Evolutionary conservation across 192 early-diverging fungal genomes (phyloP).

Genomic region (Polychytrium aggregatum): DNA sequence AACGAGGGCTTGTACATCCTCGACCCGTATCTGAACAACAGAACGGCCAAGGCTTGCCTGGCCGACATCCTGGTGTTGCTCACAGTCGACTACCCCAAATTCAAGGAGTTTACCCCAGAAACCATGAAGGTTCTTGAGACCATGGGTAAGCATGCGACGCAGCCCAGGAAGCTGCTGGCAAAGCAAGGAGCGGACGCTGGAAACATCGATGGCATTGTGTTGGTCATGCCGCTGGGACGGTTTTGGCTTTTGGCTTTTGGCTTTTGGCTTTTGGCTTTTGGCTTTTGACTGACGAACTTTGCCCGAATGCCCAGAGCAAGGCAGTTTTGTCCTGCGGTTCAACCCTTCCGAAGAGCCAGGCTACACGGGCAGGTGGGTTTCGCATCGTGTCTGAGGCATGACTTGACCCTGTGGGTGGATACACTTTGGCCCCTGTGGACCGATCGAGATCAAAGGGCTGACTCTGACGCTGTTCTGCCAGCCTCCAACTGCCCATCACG

Average conservation of each 20-base stretch:
- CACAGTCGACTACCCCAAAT: slow-evolving; percentile 29
- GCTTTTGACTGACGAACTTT: no score
- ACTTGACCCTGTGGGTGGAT: no score
- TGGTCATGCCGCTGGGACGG: no score
- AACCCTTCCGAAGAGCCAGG: slow-evolving; percentile 16
- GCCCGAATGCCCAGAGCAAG: slow-evolving; percentile 16
- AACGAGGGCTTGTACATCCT: slow-evolving; percentile 32
- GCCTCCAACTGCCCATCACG: slow-evolving; percentile 13
- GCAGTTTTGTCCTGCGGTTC: slow-evolving; percentile 33
- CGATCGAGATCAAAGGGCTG: not conserved
- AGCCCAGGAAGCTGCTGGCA: no score
- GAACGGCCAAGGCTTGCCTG: slow-evolving; percentile 6
- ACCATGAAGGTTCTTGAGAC: slow-evolving; percentile 5
- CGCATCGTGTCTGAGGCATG: no score
- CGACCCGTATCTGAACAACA: slow-evolving; percentile 17
- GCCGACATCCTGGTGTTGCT: slow-evolving; percentile 22
- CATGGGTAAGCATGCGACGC: no score
- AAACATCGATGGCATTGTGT: no score
- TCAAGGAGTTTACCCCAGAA: slow-evolving; percentile 13
- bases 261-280: no score
- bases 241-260: no score
- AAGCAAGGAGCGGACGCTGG: no score
- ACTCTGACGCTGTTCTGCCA: slow-evolving; percentile 1
- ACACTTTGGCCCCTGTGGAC: no score
- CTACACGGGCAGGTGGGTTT: slow-evolving; percentile 18